Evolutionary conservation across 148 eudicot genomes (phyloP), one percentile per base, ranked within the genome.

Genomic region (Persicaria tinctoria): DNA sequence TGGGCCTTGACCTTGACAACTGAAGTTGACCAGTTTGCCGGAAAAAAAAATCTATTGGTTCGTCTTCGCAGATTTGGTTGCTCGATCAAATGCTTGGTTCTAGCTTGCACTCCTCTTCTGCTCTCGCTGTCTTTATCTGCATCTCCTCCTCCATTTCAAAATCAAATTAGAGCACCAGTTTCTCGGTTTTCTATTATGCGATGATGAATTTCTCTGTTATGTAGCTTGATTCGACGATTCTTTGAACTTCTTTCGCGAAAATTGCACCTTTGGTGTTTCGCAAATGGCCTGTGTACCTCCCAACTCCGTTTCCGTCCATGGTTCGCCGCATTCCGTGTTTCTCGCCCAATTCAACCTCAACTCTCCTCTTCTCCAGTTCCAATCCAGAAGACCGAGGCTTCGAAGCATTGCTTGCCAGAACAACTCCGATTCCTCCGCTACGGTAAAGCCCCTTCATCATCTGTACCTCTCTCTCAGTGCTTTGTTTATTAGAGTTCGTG

Each of bases 401-500:
- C 76, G n/a, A 32, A 32, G 72, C 51, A 68, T 82, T 66, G 66
- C 85, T 46, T 82, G 82, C 68, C 80, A 74, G 74, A 11, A 38
- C 14, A 63, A 76, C 53, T 78, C 76, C 44, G 70, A 73, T 69
- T 76, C 82, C 46, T 27, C 75, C 63, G 74, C 82, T 50, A 23
- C 77, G 79, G 84, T 82, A 79, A 48, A 50, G 8, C 55, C 51
- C 64, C 68, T 60, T 13, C 16, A 27, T 12, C 41, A 49, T 51
- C 62, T 10, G 54, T 23, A 54, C 8, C 2, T 47, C 55, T n/a
- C 60, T 66, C 27, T 47, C 7, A 9, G 4, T 12, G 14, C 55
- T 66, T 32, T 47, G 49, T 8, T 23, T 56, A 17, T 54, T 78
- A 69, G 46, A 45, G 49, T 17, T 20, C 60, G 50, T 57, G 2